Evolutionary conservation across 176 grass and related monocot genomes (phyloP).

Genomic region (Carex littledalei): DNA sequence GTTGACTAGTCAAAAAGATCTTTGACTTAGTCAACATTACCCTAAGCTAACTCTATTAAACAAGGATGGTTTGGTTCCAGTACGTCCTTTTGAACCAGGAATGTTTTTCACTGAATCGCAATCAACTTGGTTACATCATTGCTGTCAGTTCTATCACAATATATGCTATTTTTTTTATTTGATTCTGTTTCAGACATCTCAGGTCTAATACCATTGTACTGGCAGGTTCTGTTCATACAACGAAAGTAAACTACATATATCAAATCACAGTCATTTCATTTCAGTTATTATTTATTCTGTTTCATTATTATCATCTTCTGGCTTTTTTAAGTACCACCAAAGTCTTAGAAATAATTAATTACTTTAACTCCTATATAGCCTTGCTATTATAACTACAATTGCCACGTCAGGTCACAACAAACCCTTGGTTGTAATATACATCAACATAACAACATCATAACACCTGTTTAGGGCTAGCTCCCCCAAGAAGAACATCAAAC

Average conservation of each 20-base stretch:
- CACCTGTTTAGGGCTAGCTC: slow-evolving; percentile 99
- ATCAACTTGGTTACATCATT: background rate
- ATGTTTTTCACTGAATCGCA: background rate
- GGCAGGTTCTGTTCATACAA: background rate
- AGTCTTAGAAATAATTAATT: background rate
- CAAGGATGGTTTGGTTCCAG: background rate
- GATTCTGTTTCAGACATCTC: background rate
- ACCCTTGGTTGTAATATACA: background rate
- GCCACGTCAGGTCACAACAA: background rate
- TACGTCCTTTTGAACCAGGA: background rate
- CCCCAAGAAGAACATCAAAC: slow-evolving; percentile 97
- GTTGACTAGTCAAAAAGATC: too few relatives aligned
- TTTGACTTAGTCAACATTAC: too few relatives aligned
- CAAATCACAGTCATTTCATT: background rate
- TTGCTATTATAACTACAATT: background rate
- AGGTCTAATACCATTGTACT: background rate
- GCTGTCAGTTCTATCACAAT: background rate
- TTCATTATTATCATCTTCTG: background rate
- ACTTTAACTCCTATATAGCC: background rate
- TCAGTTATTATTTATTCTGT: background rate
- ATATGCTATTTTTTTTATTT: slow-evolving; percentile 1
- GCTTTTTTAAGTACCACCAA: background rate
- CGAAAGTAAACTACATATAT: background rate
- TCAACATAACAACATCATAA: background rate
- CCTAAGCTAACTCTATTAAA: too few relatives aligned